These are phyloP conservation scores for Xylona heveae DNA, from an alignment of 495 filamentous ascomycete genomes.

Conservation along the genomic window DNA sequence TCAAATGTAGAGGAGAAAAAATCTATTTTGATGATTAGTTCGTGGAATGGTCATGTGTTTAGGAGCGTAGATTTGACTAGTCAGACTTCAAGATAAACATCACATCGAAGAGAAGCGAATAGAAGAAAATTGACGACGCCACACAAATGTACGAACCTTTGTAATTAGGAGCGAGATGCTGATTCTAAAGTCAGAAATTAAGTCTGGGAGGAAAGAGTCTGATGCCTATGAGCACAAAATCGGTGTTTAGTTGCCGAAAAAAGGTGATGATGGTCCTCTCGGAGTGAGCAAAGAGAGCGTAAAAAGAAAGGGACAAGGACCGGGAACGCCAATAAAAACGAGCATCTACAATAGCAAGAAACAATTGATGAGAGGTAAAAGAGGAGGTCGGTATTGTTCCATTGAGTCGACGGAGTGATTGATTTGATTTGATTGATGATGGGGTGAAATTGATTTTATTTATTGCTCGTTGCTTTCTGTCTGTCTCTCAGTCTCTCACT, in stretches of 20 bases:
- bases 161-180: no score
- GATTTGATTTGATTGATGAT: no score
- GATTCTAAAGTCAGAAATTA: background rate
- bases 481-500: background rate
- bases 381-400: background rate
- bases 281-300: no score
- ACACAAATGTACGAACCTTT: no score
- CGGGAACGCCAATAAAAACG: background rate
- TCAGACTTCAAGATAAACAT: background rate
- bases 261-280: background rate
- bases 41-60: no score
- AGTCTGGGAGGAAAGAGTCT: background rate
- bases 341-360: background rate
- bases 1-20: background rate
- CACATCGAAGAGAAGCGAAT: background rate
- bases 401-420: no score
- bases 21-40: no score
- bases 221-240: no score
- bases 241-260: slow-evolving; percentile 1
- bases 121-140: no score
- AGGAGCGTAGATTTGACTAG: no score
- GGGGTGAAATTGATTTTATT: no score
- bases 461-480: slow-evolving; percentile 1
- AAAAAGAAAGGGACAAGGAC: background rate
- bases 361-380: slow-evolving; percentile 1